A percentile compares a stretch with the other conserved stretches of the same genome.
phyloP scores from a whole-genome alignment of 208 protist genomes.

The Willaertia magna region DNA sequence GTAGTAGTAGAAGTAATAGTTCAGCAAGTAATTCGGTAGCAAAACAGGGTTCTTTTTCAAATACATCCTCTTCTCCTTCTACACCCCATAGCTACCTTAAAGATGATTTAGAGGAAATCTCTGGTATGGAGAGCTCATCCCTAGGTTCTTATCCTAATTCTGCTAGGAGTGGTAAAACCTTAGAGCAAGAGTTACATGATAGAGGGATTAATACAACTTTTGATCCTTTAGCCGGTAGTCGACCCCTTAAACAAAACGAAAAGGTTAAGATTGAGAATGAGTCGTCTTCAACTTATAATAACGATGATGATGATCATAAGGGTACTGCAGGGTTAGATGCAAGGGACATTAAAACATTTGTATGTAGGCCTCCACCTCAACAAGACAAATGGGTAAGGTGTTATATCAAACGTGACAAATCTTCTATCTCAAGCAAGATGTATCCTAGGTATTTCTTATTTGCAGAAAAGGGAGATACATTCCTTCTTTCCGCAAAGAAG shows the following conservation, averaged over 20 bases:
- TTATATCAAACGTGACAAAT: not conserved
- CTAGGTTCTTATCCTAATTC: not conserved
- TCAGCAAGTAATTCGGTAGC: too few species aligned
- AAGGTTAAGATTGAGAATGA: not conserved
- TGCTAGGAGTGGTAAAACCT: too few species aligned
- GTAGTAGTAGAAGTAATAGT: not conserved
- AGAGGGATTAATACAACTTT: not conserved
- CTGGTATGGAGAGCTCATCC: too few species aligned
- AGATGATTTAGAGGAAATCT: not conserved
- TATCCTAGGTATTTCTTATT: constrained; percentile 38
- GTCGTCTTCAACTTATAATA: not conserved
- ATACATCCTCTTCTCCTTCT: too few species aligned
- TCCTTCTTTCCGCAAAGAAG: constrained; percentile 44
- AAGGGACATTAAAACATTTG: not conserved
- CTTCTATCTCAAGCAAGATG: constrained; percentile 25
- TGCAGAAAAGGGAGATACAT: constrained; percentile 29
- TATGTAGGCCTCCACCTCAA: not conserved
- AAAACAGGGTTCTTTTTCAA: too few species aligned
- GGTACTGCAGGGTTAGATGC: not conserved
- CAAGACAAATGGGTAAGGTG: not conserved
- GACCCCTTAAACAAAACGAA: not conserved
- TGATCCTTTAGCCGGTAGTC: not conserved
- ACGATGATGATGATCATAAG: not conserved
- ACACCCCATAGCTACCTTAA: too few species aligned
- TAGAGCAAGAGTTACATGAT: not conserved